These are phyloP conservation scores for Pulveroboletus sp. DNA, from an alignment of 1,284 basidiomycete species.

Conservation along the genomic window DNA sequence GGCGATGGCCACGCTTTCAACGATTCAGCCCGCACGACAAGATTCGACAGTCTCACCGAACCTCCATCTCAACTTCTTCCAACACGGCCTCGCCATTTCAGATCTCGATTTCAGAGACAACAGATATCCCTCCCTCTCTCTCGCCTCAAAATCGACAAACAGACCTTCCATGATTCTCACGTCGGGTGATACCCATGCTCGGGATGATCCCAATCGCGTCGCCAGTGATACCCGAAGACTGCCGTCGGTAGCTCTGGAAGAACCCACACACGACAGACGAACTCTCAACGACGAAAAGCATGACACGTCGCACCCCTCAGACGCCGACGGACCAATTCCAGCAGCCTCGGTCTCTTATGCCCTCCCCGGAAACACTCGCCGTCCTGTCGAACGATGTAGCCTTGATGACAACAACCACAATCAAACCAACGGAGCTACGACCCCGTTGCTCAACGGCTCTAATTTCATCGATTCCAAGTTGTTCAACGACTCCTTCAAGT, in stretches of 20 bases:
- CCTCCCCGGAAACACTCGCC: constrained; percentile 42
- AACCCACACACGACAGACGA: constrained; percentile 26
- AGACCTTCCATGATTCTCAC: constrained; percentile 33
- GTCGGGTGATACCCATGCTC: constrained; percentile 23
- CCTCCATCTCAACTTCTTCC: constrained; percentile 44
- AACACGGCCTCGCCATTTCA: constrained; percentile 52
- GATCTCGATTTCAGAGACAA: constrained; percentile 64
- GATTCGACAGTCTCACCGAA: constrained; percentile 39
- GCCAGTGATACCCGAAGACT: constrained; percentile 17
- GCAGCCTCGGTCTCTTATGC: constrained; percentile 43
- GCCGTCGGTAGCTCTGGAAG: constrained; percentile 8
- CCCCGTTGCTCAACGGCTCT: constrained; percentile 37
- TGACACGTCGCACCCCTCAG: constrained; percentile 23
- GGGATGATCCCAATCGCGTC: constrained; percentile 15
- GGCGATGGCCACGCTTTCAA: constrained; percentile 50
- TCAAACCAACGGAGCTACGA: constrained; percentile 32
- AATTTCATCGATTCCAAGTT: constrained; percentile 31
- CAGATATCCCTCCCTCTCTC: constrained; percentile 53
- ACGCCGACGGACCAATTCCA: constrained; percentile 36
- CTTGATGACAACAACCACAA: constrained; percentile 43
- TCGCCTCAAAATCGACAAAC: constrained; percentile 32
- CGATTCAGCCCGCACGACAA: constrained; percentile 45
- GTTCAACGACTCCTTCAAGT: constrained; percentile 36
- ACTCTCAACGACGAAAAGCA: constrained; percentile 27
- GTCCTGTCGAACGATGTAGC: constrained; percentile 52